Base-by-base conservation (phyloP, 495 filamentous ascomycete species). In the Stereocaulon alpinum region DNA sequence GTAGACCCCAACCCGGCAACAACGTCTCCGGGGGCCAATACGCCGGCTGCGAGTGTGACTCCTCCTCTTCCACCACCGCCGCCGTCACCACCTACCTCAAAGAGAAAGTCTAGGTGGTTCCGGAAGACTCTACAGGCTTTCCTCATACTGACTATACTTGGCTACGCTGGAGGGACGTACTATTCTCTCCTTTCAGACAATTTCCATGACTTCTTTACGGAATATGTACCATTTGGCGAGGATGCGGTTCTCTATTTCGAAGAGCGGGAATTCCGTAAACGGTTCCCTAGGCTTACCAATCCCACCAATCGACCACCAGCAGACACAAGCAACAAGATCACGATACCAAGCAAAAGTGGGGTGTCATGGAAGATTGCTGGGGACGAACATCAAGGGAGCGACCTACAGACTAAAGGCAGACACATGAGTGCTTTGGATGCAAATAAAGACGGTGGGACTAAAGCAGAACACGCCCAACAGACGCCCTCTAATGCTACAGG, bases 151-250 rank as follows among this genome's bases (percentile, higher is more conserved):
- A 80, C 85, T 42, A 84, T 79, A 7, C 67, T 94, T 17, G 83
- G 84, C 34, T 98, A 95, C 61, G 91, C 82, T 58, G 90, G 89
- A 60, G 89, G 91, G 50, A 82, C 95, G 51, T 95, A 87, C 74
- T 88, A 94, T 68, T 93, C 93, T 24, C 80, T 95, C 61, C 83
- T 91, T 72, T 93, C 85, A 63, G 93, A 98, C 75, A 95, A 92
- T 71, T 96, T 96, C 79, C 94, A 98, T 70, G 93, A 98, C 69
- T 96, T 97, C 75, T 98, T 98, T 76, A 97, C 94, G 47, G 91
- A 96, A 73, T 98, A 93, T 71, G 73, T 98, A 7, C 93, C 93
- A 3, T 95, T 89, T 60, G 94, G 92, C 55, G 93, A 98, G 73
- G 88, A 96, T 64, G 85, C 85, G 17, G 93, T 98, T 29, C 82